A percentile compares a stretch with the other conserved stretches of the same genome.
phyloP scores from a whole-genome alignment of 2,329 filamentous ascomycete species.

The Teratosphaeria pseudoeucalypti region DNA sequence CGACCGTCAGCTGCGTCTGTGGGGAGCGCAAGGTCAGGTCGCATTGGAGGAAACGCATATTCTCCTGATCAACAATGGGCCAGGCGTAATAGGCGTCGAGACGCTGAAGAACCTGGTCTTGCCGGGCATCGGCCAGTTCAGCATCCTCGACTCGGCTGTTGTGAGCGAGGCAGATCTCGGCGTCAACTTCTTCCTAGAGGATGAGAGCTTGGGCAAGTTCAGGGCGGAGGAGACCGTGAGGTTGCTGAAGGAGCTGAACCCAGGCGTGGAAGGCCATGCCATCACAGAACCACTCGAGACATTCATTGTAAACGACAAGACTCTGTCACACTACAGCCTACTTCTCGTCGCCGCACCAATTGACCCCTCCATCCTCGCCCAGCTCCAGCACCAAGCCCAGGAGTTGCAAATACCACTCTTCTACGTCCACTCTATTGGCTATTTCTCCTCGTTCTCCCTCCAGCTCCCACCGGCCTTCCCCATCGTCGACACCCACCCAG shows the following conservation, averaged over 20 bases:
- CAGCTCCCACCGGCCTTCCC: conserved; percentile 70
- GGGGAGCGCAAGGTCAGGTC: conserved; percentile 85
- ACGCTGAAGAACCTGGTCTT: conserved; percentile 95
- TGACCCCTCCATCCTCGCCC: conserved; percentile 39
- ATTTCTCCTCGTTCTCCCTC: conserved; percentile 82
- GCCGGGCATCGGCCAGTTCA: conserved; percentile 83
- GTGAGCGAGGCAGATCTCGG: conserved; percentile 80
- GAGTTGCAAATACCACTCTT: conserved; percentile 61
- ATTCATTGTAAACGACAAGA: conserved; percentile 32
- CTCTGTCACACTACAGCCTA: conserved; percentile 44
- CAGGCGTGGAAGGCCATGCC: conserved; percentile 74
- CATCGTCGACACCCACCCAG: conserved; percentile 91
- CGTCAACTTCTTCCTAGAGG: conserved; percentile 92
- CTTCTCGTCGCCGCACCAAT: conserved; percentile 53
- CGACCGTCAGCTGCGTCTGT: conserved; percentile 87
- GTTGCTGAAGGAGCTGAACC: conserved; percentile 77
- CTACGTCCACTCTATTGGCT: conserved; percentile 79
- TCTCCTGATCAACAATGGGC: conserved; percentile 76
- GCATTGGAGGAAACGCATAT: conserved; percentile 86
- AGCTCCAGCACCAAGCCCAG: conserved; percentile 41
- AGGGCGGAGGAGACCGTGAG: conserved; percentile 69
- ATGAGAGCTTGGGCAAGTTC: conserved; percentile 62
- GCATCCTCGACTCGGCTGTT: conserved; percentile 68
- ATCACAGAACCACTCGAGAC: conserved; percentile 42
- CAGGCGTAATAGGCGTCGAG: conserved; percentile 82